These are phyloP conservation scores for Tilletia caries DNA, from an alignment of 1,284 basidiomycete genomes.

Conservation along the genomic window DNA sequence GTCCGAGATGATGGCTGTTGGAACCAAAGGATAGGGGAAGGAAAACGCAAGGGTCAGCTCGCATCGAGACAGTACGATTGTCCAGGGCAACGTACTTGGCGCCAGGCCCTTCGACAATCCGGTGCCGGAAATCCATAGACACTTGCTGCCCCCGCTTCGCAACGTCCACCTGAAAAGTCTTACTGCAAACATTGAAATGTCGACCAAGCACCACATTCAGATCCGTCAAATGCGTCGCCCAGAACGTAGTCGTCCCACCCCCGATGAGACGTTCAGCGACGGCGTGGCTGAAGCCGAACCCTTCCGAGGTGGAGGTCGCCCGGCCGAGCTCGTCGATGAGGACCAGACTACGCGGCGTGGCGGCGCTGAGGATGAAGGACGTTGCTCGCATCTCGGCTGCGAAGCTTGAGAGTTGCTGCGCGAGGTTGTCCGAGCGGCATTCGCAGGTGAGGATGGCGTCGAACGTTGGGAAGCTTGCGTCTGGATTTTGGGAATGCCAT, in stretches of 20 bases:
- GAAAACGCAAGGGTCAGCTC: too few species aligned
- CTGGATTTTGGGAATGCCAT: conserved; percentile 10
- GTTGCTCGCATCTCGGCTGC: conserved; percentile 37
- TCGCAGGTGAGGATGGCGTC: conserved; percentile 79
- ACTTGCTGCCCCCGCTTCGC: neutral
- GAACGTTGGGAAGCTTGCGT: conserved; percentile 62
- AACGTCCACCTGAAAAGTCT: neutral
- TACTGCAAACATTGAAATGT: neutral
- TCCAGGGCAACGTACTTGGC: neutral
- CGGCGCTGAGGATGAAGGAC: conserved; percentile 63
- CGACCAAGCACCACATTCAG: conserved; percentile 18
- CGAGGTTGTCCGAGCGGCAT: conserved; percentile 75
- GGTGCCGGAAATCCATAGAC: conserved; percentile 9
- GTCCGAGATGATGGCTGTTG: neutral
- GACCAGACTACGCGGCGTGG: conserved; percentile 62
- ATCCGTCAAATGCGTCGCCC: conserved; percentile 69
- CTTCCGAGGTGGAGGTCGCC: conserved; percentile 80
- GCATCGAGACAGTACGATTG: too few species aligned
- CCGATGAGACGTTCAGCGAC: conserved; percentile 80
- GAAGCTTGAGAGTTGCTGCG: conserved; percentile 55
- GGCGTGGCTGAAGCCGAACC: conserved; percentile 83
- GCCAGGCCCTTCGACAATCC: neutral
- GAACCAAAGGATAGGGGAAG: too few species aligned
- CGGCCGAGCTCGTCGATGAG: conserved; percentile 85
- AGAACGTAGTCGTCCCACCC: conserved; percentile 73